phyloP scores from a whole-genome alignment of 2,329 filamentous ascomycete genomes.

The Fonsecaea pugnacius region DNA sequence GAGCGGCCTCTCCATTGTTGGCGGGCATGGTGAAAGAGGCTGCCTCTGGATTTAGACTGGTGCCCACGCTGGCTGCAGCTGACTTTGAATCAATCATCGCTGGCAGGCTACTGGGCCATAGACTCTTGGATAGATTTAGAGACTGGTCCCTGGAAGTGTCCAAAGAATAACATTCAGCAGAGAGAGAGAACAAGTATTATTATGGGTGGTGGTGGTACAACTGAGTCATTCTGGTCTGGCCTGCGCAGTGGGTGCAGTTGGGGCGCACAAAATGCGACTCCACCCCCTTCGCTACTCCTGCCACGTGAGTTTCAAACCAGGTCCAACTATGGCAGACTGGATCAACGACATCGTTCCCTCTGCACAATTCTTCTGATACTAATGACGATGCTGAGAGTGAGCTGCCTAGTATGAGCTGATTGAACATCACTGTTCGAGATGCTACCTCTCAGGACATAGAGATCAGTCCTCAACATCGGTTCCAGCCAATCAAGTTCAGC shows the following conservation, averaged over 20 bases:
- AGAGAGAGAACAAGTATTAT: not conserved
- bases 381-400: not conserved
- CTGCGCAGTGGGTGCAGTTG: not conserved
- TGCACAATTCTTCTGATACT: not conserved
- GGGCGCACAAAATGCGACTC: constrained; percentile 1
- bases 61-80: constrained; percentile 9
- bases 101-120: not conserved
- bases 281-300: not conserved
- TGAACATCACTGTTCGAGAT: not conserved
- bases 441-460: not conserved
- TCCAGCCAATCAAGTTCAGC: no score
- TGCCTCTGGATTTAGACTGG: constrained; percentile 33
- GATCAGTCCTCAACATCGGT: no score
- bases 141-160: not conserved
- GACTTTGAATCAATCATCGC: constrained; percentile 24
- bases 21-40: constrained; percentile 34
- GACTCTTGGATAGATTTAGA: not conserved
- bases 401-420: not conserved
- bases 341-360: not conserved
- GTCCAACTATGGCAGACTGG: not conserved
- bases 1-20: not conserved
- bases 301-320: not conserved
- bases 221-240: not conserved
- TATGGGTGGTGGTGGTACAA: not conserved
- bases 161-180: not conserved